Conservation (phyloP, 2,329 filamentous ascomycete species). For the Penicillium psychrosexuale region DNA sequence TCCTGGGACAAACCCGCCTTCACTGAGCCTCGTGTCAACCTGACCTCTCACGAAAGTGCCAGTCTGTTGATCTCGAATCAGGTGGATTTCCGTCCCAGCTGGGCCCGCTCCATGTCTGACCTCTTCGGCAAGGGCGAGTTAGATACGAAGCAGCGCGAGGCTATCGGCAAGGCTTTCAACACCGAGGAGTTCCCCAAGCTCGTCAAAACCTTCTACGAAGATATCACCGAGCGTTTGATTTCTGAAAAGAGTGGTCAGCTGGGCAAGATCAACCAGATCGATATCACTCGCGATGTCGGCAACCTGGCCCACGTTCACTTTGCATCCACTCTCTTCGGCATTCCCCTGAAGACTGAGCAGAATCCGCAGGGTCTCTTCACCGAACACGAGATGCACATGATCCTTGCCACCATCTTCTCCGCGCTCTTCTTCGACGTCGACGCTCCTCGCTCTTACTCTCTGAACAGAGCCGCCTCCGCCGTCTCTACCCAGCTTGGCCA, state of each 20-base stretch:
- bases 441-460: slow-evolving; percentile 62
- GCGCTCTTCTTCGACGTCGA: slow-evolving; percentile 66
- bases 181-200: slow-evolving; percentile 60
- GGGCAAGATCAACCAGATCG: slow-evolving; percentile 62
- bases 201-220: slow-evolving; percentile 65
- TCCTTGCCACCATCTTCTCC: slow-evolving; percentile 64
- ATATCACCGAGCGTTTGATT: slow-evolving; percentile 61
- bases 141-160: slow-evolving; percentile 51
- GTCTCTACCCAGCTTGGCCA: slow-evolving; percentile 59
- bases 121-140: slow-evolving; percentile 59
- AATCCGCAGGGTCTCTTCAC: slow-evolving; percentile 53
- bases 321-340: slow-evolving; percentile 53
- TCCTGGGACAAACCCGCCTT: slow-evolving; percentile 62
- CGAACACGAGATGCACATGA: slow-evolving; percentile 57
- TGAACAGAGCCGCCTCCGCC: slow-evolving; percentile 57
- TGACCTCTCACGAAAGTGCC: slow-evolving; percentile 61
- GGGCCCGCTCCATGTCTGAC: slow-evolving; percentile 61
- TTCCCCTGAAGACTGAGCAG: slow-evolving; percentile 55
- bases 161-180: slow-evolving; percentile 59
- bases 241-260: slow-evolving; percentile 63
- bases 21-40: slow-evolving; percentile 51
- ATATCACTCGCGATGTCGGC: slow-evolving; percentile 61
- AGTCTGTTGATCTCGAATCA: slow-evolving; percentile 61
- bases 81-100: slow-evolving; percentile 62
- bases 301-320: slow-evolving; percentile 57